Conservation (phyloP, 441 rosid species). For the Jatropha podagrica region DNA sequence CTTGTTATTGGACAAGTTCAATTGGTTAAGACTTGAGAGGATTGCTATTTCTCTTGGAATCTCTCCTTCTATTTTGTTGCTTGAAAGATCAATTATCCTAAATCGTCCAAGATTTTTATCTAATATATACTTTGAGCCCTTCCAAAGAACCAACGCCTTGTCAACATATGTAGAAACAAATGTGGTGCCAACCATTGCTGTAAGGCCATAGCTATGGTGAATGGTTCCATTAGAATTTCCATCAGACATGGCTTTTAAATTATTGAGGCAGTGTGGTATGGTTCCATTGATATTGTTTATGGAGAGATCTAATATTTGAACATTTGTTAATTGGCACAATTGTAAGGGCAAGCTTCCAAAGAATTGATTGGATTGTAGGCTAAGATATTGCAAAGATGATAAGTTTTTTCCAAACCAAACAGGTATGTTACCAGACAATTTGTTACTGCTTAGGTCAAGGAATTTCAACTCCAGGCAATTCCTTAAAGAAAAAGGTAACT, state of each 20-base stretch:
- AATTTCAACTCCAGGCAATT: slow-evolving; percentile 9
- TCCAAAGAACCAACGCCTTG: slow-evolving; percentile 12
- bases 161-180: not conserved
- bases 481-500: slow-evolving; percentile 5
- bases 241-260: too few relatives aligned
- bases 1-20: slow-evolving; percentile 18
- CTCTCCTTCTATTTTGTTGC: slow-evolving; percentile 9
- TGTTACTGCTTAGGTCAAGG: not conserved
- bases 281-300: too few relatives aligned
- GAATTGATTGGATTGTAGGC: slow-evolving; percentile 12
- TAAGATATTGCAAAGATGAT: slow-evolving; percentile 1
- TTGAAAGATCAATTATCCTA: slow-evolving; percentile 10
- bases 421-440: not conserved
- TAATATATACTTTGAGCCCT: not conserved
- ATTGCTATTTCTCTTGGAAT: slow-evolving; percentile 13
- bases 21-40: not conserved
- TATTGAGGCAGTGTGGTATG: too few relatives aligned
- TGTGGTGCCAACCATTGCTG: too few relatives aligned
- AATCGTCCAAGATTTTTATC: not conserved
- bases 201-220: too few relatives aligned
- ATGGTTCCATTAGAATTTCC: not conserved
- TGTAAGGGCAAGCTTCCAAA: slow-evolving; percentile 8
- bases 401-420: slow-evolving; percentile 13
- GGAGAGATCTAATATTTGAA: slow-evolving; percentile 10
- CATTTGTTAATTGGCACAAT: slow-evolving; percentile 5